Conservation (phyloP, 2,329 filamentous ascomycete species). For the Sclerotinia minor region DNA sequence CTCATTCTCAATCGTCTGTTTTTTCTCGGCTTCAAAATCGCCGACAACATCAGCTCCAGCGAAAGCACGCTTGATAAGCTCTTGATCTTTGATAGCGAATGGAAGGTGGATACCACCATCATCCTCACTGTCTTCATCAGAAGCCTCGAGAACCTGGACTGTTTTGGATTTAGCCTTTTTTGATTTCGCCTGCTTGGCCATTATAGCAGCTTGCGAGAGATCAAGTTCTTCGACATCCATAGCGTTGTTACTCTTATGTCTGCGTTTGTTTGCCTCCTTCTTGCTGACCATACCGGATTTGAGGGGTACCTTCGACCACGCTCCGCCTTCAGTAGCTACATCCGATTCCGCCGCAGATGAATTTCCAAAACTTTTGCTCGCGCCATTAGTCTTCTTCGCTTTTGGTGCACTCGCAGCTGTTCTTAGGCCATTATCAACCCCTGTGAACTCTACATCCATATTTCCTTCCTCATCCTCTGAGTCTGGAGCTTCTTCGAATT, state of each 20-base stretch:
- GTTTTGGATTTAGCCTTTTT: conserved; percentile 36
- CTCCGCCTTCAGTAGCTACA: conserved; percentile 36
- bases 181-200: conserved; percentile 37
- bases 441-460: conserved; percentile 38
- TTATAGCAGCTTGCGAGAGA: conserved; percentile 39
- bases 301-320: conserved; percentile 40
- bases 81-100: conserved; percentile 59
- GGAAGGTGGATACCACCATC: conserved; percentile 56
- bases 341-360: conserved; percentile 21
- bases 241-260: conserved; percentile 40
- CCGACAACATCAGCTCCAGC: conserved; percentile 81
- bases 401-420: conserved; percentile 13
- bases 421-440: conserved; percentile 27
- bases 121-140: conserved; percentile 43
- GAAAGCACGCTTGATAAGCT: conserved; percentile 79
- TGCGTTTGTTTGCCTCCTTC: conserved; percentile 39
- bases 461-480: conserved; percentile 48
- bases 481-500: conserved; percentile 60
- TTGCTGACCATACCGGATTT: conserved; percentile 33
- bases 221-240: conserved; percentile 41
- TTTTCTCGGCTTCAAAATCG: conserved; percentile 81
- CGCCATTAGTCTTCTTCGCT: conserved; percentile 27
- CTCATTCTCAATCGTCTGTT: conserved; percentile 68
- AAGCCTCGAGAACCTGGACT: conserved; percentile 33
- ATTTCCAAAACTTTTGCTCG: conserved; percentile 15